Percentiles rank a stretch among this genome's conserved stretches.
Conservation (phyloP, 2,329 filamentous ascomycete species). For the Pyrenophora graminea region DNA sequence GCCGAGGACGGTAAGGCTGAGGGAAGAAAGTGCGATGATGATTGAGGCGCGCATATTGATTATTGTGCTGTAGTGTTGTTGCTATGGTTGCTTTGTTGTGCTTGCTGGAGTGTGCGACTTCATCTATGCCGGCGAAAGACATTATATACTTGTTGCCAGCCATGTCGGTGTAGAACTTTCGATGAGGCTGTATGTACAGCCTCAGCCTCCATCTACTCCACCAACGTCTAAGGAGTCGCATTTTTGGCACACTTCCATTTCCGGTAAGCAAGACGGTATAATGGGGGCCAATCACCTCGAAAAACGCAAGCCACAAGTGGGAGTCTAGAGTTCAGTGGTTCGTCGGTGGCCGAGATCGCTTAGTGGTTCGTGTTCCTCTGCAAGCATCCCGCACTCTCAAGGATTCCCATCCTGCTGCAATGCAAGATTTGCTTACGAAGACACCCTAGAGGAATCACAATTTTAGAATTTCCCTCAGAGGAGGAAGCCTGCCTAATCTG, state of each 20-base stretch:
- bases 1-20: conserved; percentile 4
- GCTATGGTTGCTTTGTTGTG: neutral
- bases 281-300: neutral
- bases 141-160: neutral
- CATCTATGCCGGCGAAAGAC: neutral
- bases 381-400: neutral
- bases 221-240: no score
- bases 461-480: neutral
- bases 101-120: neutral
- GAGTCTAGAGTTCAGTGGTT: neutral
- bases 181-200: neutral
- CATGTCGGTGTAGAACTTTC: neutral
- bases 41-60: conserved; percentile 9
- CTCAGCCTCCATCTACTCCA: neutral
- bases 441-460: no score
- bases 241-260: neutral
- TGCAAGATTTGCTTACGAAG: conserved; percentile 1
- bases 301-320: neutral
- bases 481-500: neutral
- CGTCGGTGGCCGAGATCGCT: neutral
- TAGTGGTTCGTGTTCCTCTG: neutral
- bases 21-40: conserved; percentile 6
- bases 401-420: neutral
- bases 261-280: neutral
- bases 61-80: neutral